Percentiles rank a stretch among this genome's conserved stretches.
Evolutionary conservation across 2,329 filamentous ascomycete species (phyloP).

Genomic region (Trichoderma sp.): DNA sequence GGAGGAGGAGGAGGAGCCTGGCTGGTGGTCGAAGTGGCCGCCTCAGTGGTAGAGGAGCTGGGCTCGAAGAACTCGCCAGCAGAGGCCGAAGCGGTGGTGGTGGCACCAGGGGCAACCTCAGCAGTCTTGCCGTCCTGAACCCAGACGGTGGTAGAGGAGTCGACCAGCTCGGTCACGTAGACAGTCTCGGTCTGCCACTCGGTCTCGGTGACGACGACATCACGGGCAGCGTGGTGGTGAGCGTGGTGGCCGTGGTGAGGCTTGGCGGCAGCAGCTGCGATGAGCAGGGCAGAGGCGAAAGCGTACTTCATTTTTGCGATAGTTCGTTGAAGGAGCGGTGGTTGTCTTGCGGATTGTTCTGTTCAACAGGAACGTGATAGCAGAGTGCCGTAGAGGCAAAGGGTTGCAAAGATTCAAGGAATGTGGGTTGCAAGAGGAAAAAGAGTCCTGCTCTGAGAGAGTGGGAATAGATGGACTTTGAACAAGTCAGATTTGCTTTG

Average conservation of each 20-base stretch:
- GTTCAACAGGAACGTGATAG: constrained; percentile 19
- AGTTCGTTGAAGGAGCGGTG: neutral
- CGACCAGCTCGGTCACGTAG: constrained; percentile 48
- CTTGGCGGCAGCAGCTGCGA: constrained; percentile 49
- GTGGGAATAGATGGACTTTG: constrained; percentile 18
- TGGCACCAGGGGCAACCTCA: neutral
- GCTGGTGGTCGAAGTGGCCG: constrained; percentile 24
- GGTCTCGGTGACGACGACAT: constrained; percentile 44
- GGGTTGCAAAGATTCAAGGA: constrained; percentile 28
- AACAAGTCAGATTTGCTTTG: constrained; percentile 7
- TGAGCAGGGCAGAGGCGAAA: constrained; percentile 35
- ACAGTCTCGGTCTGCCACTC: constrained; percentile 52
- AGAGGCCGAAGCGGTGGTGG: constrained; percentile 26
- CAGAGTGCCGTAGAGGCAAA: constrained; percentile 21
- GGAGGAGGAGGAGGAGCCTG: constrained; percentile 28
- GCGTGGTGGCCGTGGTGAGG: constrained; percentile 44
- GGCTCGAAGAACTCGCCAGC: constrained; percentile 35
- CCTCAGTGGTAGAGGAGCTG: constrained; percentile 23
- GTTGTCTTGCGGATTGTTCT: constrained; percentile 3
- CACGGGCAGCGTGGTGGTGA: constrained; percentile 38
- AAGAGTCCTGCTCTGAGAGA: constrained; percentile 18
- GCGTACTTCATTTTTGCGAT: constrained; percentile 42
- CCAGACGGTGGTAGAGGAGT: constrained; percentile 48
- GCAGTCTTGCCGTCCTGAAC: constrained; percentile 38
- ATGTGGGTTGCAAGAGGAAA: constrained; percentile 14